Evolutionary conservation across 495 filamentous ascomycete genomes (phyloP), one percentile per base, ranked within the genome.

Genomic region (Penicillium diatomitis): DNA sequence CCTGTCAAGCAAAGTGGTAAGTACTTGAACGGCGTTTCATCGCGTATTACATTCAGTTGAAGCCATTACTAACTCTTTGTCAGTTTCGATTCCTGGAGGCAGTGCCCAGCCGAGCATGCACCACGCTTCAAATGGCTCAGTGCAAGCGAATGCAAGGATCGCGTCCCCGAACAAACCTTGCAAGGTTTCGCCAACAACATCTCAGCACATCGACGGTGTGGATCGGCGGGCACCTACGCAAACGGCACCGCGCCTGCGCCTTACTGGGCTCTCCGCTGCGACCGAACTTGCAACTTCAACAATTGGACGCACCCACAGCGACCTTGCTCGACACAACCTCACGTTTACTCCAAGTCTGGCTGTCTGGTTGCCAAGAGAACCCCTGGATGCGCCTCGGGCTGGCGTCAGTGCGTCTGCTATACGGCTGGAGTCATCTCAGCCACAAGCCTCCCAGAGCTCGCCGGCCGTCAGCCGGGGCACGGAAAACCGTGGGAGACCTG

Each of bases 171-270:
- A 20, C 20, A 20, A 20, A 20, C 20, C 20, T 20, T 20, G 20
- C 20, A 20, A 20, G 20, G 20, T 20, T 20, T 20, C 20, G 20
- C 20, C 8, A 10, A 42, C 40, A 5, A 32, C 20, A 20, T 20
- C 20, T 20, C 20, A 20, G 20, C 20, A 20, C 20, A 20, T 2
- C 20, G 20, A 20, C 20, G 20, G 20, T 20, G 20, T 20, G 20
- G 20, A 11, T 30, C 40, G 28, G 9, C 29, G 31, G 39, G 20
- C 47, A 6, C 32, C 12, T 30, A 37, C 33, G 38, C 39, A 48
- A 6, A 32, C 55, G 27, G 41, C 33, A 10, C 6, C 41, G 30
- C 46, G 48, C 44, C 50, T 38, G 48, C 42, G 52, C n/a, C 10
- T 41, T 5, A 20, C 37, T 35, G 48, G 52, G 20, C 38, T 37